Percentiles rank a stretch among this genome's conserved stretches.
Conservation (phyloP, 2,329 filamentous ascomycete genomes). For the Decorospora gaudefroyi region DNA sequence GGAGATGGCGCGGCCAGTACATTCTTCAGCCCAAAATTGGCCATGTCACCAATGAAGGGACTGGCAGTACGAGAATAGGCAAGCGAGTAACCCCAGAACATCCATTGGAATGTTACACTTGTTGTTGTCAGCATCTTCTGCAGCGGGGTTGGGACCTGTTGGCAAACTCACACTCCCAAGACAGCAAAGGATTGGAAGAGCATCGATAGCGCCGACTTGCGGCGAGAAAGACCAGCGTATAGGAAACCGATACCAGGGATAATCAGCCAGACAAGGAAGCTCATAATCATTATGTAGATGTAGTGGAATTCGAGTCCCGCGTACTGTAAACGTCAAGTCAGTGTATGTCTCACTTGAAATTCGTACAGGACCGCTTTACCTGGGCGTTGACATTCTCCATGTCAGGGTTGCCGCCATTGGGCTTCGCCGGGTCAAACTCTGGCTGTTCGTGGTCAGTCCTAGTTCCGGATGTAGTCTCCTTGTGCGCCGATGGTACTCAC, state of each 20-base stretch:
- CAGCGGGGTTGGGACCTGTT: neutral
- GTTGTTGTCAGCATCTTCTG: conserved; percentile 4
- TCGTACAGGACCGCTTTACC: no score
- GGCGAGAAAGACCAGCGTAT: conserved; percentile 65
- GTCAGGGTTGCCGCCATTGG: conserved; percentile 60
- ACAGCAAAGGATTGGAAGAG: conserved; percentile 67
- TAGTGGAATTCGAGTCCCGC: conserved; percentile 64
- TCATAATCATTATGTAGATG: conserved; percentile 62
- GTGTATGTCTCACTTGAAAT: no score
- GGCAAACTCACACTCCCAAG: conserved; percentile 52
- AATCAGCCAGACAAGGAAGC: conserved; percentile 67
- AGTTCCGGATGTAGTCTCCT: neutral
- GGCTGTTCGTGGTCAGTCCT: conserved; percentile 33
- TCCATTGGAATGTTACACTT: conserved; percentile 61
- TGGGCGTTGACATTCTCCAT: conserved; percentile 62
- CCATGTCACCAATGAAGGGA: conserved; percentile 66
- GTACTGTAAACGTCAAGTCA: no score
- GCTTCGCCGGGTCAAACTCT: conserved; percentile 49
- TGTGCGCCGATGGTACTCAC: conserved; percentile 16
- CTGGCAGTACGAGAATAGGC: conserved; percentile 64
- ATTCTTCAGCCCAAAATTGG: conserved; percentile 65
- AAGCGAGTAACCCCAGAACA: conserved; percentile 68
- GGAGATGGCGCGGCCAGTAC: conserved; percentile 65
- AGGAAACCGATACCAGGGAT: conserved; percentile 69
- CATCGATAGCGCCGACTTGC: conserved; percentile 65